Base-by-base conservation (phyloP, 805 yeast genomes). In the Metschnikowia reukaufii region DNA sequence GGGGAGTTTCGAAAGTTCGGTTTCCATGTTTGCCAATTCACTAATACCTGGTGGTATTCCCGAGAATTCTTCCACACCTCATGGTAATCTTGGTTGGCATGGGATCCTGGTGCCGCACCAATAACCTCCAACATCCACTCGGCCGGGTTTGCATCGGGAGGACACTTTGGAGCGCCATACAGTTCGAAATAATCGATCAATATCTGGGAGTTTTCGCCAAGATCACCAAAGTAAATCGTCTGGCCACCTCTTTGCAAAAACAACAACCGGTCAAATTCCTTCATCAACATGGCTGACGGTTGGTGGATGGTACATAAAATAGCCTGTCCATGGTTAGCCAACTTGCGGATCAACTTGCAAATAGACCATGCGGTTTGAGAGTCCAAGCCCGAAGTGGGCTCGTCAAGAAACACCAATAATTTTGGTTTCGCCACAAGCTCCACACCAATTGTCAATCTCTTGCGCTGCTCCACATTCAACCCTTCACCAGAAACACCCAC, bases 211-310 rank as follows among this genome's bases (percentile, higher is more conserved):
- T 44, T 30, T 15, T 31, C 33, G 4, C 55, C 55, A 6, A 49
- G 36, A 39, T 52, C 49, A 1, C 53, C 54, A 25, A 49, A 52
- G 30, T 49, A 51, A 13, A 52, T 45, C 1, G 55, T 52, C 30
- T 49, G 51, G 3, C 55, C 55, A 17, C 55, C 55, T 20, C 36
- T 50, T 1, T 27, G 36, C 21, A 50, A 45, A 57, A 86, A 80
- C 51, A 86, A 69, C 54, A 87, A 72, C 57, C 90, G 77, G 61
- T 88, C 95, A 60, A 88, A 65, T 31, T 58, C 51, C 25, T 61
- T 67, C 47, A 69, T 78, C 17, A 76, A 60, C 3, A 63, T 63
- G 6, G 74, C 66, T 4, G 82, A 78, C 19, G 78, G 78, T 59
- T 74, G 78, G 62, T 75, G 80, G 41, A 75, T 75, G 48, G 84